Percentiles rank a stretch among this genome's conserved stretches.
Conservation (phyloP, 148 eudicot genomes). For the Rhododendron vialii region DNA sequence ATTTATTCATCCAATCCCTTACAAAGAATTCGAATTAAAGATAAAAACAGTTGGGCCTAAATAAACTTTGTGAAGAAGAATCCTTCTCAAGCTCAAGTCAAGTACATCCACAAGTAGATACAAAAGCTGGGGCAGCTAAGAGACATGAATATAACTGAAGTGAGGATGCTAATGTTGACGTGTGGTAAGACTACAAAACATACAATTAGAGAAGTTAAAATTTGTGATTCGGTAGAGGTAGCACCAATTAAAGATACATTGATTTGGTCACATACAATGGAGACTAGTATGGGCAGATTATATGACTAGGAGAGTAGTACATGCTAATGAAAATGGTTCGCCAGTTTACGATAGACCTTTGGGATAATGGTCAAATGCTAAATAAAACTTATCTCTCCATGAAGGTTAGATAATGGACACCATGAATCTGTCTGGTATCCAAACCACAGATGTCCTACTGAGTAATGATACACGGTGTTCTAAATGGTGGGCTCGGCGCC, state of each 20-base stretch:
- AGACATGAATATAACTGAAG: neutral
- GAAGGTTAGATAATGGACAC: too few relatives aligned
- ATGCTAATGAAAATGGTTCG: conserved; percentile 1
- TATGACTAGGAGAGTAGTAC: neutral
- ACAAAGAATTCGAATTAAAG: neutral
- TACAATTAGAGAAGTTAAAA: neutral
- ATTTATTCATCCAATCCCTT: neutral
- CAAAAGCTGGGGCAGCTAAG: neutral
- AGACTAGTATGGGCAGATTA: neutral
- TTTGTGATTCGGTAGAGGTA: neutral
- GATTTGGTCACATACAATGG: neutral
- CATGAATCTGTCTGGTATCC: too few relatives aligned
- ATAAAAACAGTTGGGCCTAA: neutral
- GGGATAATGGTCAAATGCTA: neutral
- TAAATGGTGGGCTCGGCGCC: too few relatives aligned
- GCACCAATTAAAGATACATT: neutral
- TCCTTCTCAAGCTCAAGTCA: neutral
- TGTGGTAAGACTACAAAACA: neutral
- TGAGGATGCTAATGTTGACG: neutral
- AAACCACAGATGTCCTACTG: too few relatives aligned
- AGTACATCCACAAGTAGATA: neutral
- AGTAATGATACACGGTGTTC: too few relatives aligned
- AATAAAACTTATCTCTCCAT: too few relatives aligned
- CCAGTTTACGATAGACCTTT: neutral
- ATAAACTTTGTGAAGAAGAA: neutral